Evolutionary conservation across 352 stramenopile species (phyloP), one percentile per base, ranked within the genome.

Genomic region (Pythium plurisporium): DNA sequence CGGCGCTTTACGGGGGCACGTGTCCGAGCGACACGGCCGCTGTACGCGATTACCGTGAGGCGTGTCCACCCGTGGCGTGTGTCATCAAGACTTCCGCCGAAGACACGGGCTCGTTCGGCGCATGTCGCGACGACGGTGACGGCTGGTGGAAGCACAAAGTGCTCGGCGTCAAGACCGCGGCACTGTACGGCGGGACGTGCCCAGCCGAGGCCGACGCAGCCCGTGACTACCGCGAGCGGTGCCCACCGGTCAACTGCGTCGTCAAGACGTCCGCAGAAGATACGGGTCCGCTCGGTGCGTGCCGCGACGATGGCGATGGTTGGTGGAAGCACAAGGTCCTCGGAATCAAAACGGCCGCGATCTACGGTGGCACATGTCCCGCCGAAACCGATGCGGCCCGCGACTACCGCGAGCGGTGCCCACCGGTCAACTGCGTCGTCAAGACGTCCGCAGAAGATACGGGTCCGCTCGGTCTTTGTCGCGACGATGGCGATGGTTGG

Each of bases 301-400:
- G 46, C 19, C 20, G 19, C 11, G 25, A 54, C 5, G 33, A 38
- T 8, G 31, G n/a, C 8, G 19, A 22, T 7, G 7, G 17, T 9
- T 54, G 19, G 3, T 55, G 34, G 33, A 30, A 55, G 47, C 9
- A 9, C 22, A 40, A 40, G n/a, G 29, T 26, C 4, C 33, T 55
- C 4, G 47, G 47, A 12, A 45, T 55, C 47, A 55, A 45, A 5
- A 30, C 31, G 20, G 19, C 46, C 5, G 46, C 29, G 27, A 20
- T 54, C 4, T 54, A 54, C 31, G 46, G 46, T 20, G 46, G 46
- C 19, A 22, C 46, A 12, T 55, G 47, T 27, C 47, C 47, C 19
- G 10, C 3, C 22, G 12, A 19, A 4, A 45, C 19, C 0, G 47
- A 55, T n/a, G 20, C 47, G 33, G 12, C 17, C 7, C 47, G 47